A percentile compares a stretch with the other conserved stretches of the same genome.
Evolutionary conservation across 345 rosid genomes (phyloP).

Genomic region (Noccaea caerulescens): DNA sequence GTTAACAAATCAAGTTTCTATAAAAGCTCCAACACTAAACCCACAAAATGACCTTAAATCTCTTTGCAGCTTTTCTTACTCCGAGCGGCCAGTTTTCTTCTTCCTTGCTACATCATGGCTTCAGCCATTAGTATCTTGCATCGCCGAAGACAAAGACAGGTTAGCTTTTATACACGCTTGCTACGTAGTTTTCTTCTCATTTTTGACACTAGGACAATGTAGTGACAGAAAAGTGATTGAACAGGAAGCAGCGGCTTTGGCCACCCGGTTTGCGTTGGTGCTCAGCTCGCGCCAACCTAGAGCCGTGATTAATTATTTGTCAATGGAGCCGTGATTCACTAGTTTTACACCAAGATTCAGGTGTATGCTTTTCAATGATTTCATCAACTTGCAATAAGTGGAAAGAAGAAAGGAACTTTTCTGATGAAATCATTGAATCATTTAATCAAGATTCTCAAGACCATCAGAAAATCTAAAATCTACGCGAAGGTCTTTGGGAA

Average conservation of each 20-base stretch:
- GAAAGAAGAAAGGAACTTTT: background rate
- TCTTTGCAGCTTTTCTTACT: constrained; percentile 75
- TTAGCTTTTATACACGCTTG: constrained; percentile 22
- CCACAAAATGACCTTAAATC: constrained; percentile 18
- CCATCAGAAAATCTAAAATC: constrained; percentile 25
- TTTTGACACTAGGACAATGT: background rate
- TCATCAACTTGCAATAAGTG: constrained; percentile 29
- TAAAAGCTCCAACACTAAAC: background rate
- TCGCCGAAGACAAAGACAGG: constrained; percentile 91
- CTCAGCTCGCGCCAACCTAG: constrained; percentile 79
- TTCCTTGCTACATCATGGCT: constrained; percentile 99
- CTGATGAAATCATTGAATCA: constrained; percentile 9
- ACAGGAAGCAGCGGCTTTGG: constrained; percentile 90
- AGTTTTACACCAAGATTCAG: constrained; percentile 15
- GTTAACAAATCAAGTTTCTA: constrained; percentile 37
- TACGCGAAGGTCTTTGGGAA: background rate
- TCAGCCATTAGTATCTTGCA: constrained; percentile 94
- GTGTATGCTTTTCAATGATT: constrained; percentile 7
- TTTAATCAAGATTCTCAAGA: background rate
- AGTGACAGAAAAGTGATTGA: background rate
- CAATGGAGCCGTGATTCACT: constrained; percentile 38
- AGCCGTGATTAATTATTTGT: constrained; percentile 51
- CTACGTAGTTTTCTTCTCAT: background rate
- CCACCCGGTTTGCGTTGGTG: constrained; percentile 84
- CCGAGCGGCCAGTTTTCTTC: constrained; percentile 78